These are phyloP conservation scores for Neopestalotiopsis rosae DNA, from an alignment of 2,329 filamentous ascomycete genomes.

Conservation along the genomic window DNA sequence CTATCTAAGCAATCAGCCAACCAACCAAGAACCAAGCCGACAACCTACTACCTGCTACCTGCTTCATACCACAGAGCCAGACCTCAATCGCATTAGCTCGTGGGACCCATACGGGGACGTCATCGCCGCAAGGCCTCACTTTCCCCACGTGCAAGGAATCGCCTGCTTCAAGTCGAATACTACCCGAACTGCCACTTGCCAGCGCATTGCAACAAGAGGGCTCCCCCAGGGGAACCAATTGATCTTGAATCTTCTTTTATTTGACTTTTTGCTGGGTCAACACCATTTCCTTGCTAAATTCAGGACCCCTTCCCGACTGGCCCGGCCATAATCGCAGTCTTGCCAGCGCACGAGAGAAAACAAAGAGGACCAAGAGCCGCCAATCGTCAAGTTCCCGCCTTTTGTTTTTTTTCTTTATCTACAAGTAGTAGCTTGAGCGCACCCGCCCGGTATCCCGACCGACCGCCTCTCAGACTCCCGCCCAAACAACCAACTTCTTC, in stretches of 20 bases:
- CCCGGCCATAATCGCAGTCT: not conserved
- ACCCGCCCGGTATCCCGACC: not conserved
- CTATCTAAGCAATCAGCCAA: too few species aligned
- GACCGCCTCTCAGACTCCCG: not conserved
- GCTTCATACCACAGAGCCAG: not conserved
- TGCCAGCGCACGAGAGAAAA: too few species aligned
- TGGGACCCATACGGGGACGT: constrained; percentile 9
- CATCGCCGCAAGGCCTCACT: constrained; percentile 12
- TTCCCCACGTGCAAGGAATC: constrained; percentile 14
- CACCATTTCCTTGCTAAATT: not conserved
- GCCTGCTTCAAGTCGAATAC: not conserved
- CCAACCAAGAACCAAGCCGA: too few species aligned
- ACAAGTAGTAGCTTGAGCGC: not conserved
- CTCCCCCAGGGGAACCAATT: not conserved
- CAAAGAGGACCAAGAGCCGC: not conserved
- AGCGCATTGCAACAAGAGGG: not conserved
- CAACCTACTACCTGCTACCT: not conserved
- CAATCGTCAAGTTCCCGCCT: not conserved
- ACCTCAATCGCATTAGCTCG: not conserved
- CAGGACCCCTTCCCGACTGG: not conserved
- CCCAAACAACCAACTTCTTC: not conserved
- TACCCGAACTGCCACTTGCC: not conserved
- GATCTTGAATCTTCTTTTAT: not conserved
- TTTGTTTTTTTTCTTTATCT: not conserved
- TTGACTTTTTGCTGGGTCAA: not conserved